Evolutionary conservation across 164 flowering plant genomes (phyloP).

Genomic region (Magnolia officinalis): DNA sequence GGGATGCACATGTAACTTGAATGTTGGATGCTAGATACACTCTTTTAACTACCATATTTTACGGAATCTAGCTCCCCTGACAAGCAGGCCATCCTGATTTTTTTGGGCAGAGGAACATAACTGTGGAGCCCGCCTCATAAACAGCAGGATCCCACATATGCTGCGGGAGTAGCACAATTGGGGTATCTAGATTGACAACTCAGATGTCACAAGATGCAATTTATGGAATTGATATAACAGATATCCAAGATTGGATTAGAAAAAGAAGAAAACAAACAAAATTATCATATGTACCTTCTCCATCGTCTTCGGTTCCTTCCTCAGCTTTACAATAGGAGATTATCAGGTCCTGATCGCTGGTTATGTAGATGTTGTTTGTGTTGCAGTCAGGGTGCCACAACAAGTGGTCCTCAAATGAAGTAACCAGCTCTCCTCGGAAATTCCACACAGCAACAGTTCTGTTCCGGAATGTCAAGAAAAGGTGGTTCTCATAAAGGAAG

Average conservation of each 20-base stretch:
- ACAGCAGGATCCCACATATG: no score
- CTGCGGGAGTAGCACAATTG: no score
- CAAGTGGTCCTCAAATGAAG: slow-evolving; percentile 17
- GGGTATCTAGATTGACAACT: no score
- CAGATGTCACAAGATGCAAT: no score
- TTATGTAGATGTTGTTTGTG: slow-evolving; percentile 17
- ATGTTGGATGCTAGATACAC: no score
- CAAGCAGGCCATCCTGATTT: no score
- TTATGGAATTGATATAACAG: no score
- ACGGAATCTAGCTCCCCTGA: no score
- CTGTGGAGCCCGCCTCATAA: no score
- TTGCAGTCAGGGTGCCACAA: slow-evolving; percentile 18
- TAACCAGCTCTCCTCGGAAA: slow-evolving; percentile 17
- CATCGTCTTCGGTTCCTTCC: slow-evolving; percentile 13
- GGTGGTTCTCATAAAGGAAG: slow-evolving; percentile 17
- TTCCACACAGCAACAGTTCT: slow-evolving; percentile 15
- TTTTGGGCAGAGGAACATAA: no score
- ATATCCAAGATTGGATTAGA: background rate
- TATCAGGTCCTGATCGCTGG: slow-evolving; percentile 18
- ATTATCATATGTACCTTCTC: slow-evolving; percentile 5
- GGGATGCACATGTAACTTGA: no score
- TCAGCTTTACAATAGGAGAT: slow-evolving; percentile 18
- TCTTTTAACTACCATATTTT: no score
- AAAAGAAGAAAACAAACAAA: background rate
- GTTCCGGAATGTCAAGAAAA: slow-evolving; percentile 18